Conservation (phyloP, 2,329 filamentous ascomycete genomes). For the Hawksworthiomyces lignivorus region DNA sequence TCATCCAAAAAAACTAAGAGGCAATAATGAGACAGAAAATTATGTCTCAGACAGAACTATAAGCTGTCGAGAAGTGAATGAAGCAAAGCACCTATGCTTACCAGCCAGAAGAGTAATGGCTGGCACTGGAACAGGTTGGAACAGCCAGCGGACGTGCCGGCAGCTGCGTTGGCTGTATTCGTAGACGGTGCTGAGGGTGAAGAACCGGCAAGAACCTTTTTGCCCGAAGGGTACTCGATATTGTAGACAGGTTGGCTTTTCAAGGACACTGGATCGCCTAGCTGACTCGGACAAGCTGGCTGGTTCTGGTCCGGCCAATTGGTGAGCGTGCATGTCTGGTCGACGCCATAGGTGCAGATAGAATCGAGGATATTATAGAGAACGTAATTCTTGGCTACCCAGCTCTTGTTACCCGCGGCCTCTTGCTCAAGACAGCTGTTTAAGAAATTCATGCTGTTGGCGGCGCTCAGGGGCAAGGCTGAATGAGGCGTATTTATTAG, state of each 20-base stretch:
- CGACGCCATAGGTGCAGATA: slow-evolving; percentile 36
- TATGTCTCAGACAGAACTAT: too few species aligned
- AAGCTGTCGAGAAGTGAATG: not conserved
- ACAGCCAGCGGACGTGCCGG: not conserved
- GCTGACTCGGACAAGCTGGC: slow-evolving; percentile 32
- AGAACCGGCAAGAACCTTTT: slow-evolving; percentile 28
- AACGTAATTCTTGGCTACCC: slow-evolving; percentile 40
- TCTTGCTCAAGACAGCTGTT: slow-evolving; percentile 33
- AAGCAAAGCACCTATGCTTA: not conserved
- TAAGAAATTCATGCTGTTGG: slow-evolving; percentile 48
- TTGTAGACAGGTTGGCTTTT: slow-evolving; percentile 36
- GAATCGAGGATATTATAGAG: slow-evolving; percentile 45
- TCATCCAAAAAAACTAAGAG: not conserved
- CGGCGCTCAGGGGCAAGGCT: slow-evolving; percentile 30
- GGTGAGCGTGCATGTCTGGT: slow-evolving; percentile 39
- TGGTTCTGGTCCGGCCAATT: slow-evolving; percentile 38
- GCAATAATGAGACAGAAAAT: not conserved
- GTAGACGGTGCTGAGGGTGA: slow-evolving; percentile 3
- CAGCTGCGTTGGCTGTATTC: not conserved
- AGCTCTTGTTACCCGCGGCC: slow-evolving; percentile 24
- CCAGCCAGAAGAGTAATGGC: not conserved
- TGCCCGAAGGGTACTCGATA: slow-evolving; percentile 37
- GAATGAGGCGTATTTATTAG: slow-evolving; percentile 35
- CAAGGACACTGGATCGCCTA: slow-evolving; percentile 30
- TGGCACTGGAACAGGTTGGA: not conserved